Evolutionary conservation across 78 protist genomes (phyloP), one percentile per base, ranked within the genome.

Genomic region (Pigoraptor vietnamica): DNA sequence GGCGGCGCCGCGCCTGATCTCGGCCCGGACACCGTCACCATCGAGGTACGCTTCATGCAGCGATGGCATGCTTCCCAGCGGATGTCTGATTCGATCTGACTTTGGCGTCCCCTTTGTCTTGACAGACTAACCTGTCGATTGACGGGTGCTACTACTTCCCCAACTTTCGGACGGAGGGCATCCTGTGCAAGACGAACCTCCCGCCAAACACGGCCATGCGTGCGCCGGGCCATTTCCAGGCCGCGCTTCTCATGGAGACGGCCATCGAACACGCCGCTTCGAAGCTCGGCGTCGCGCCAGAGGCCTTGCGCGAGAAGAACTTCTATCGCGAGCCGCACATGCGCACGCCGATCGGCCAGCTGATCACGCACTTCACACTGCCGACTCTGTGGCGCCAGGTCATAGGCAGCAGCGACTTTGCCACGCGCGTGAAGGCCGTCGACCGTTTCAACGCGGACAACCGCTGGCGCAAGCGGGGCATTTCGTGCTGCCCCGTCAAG

Each of bases 391-490:
- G 90, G 92, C 36, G 40, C 24, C 0, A 82, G 48, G 33, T 91
- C 29, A 0, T n/a, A 37, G 86, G 0, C 19, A 0, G 1, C 9
- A 24, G 92, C 39, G 93, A 40, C 56, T 83, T 33, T 87, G 37
- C 0, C 2, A 9, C 0, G 9, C 91, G 93, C 10, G 25, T 0
- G 24, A 86, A 33, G 23, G 95, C 25, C 37, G 87, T 92, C 33
- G 93, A 32, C 6, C 39, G 56, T 29, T 91, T 86, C 95, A 95
- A 95, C 93, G 23, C 25, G 21, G 37, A 37, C n/a, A 79, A 92
- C 86, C 67, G 37, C 1, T 92, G 88, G 93, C 48, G 91, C 86
- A 95, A 95, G 91, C 93, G 95, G 0, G 97, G 97, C 23, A 24
- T 95, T 38, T 0, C 87, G 38, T 0, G 90, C 40, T 0, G 24